Evolutionary conservation across 2,329 filamentous ascomycete genomes (phyloP), one percentile per base, ranked within the genome.

Genomic region (Teratosphaeria epicoccoides): DNA sequence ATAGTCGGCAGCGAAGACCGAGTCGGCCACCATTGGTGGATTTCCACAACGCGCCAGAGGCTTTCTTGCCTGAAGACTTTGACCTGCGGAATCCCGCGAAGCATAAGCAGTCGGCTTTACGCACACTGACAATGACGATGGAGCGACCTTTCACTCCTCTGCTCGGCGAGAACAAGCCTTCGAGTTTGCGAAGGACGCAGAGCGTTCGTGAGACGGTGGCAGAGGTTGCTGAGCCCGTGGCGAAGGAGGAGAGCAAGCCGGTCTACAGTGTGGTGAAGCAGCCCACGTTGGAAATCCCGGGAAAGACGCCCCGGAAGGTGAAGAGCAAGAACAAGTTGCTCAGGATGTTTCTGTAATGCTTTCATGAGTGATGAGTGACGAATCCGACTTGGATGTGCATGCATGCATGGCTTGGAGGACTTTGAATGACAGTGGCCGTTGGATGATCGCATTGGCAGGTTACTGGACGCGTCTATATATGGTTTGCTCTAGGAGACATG

Each of bases 11-110:
- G 7, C 24, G n/a, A n/a, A 29, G 28, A 23, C 24, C 45, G 4
- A n/a, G 9, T 29, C 51, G 50, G 49, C 57, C 60, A 40, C 59
- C 61, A 12, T 53, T 64, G 24, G 71, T 75, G 22, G 71, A 74
- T 55, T 76, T 76, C 50, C 73, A 76, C 57, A 74, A 65, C 44
- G 68, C 72, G 9, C 73, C 73, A 3, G 67, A 70, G 43, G 71
- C 71, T 5, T 75, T 76, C 52, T 57, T 76, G 9, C 73, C 73
- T 0, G 68, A 71, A 20, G 73, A 76, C 50, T 76, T 76, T 53
- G 73, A 74, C 40, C 54, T 76, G 26, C 53, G 59, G 23, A 55
- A 59, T 26, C 55, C 55, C 4, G 45, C 40, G 24, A 63, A 60
- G 47, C 50, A 52, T 10, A 65, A 65, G 55, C 55, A 51, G 46